Evolutionary conservation across 2,329 filamentous ascomycete species (phyloP), one percentile per base, ranked within the genome.

Genomic region (Falciphora oryzae): DNA sequence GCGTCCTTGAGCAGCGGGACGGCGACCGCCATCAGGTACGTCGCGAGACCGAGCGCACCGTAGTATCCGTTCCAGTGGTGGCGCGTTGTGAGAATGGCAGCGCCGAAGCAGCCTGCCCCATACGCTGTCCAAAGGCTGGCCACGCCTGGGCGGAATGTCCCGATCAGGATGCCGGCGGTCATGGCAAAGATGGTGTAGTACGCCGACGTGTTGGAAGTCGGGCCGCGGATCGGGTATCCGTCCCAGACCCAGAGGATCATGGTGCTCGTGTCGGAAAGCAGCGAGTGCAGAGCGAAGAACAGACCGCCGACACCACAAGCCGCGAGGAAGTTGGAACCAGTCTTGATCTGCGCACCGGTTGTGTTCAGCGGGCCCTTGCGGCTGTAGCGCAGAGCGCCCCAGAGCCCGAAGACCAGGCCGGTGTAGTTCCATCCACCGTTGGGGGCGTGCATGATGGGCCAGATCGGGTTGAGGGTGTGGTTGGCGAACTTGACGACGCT

Each of bases 201-300:
- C 64, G 93, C 95, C 72, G 98, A 93, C n/a, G 93, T 92, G 61
- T 89, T 92, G 67, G 93, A 87, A 62, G 95, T 86, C 2, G 95
- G 95, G 8, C 95, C 95, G 62, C 90, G 87, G 57, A 98, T 86
- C 18, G 95, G 95, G 71, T 91, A 99, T 8, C 95, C 95, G 70
- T 97, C 93, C 95, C 95, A 99, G 3, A 92, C 92, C 95, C 95
- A 99, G 22, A 93, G 83, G 65, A 98, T 97, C 93, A 99, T 98
- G 64, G 95, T 99, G 79, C 95, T 98, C 0, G 93, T 96, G 74
- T 99, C 95, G 0, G 95, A 97, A 14, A 99, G 84, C 13, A 99
- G 81, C 1, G 93, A 97, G 74, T 98, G 95, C 72, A 98, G 83
- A 6, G 85, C 91, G 72, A 99, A 99, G 73, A 97, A 83, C 10